Percentiles rank a stretch among this genome's conserved stretches.
These are phyloP conservation scores for Coemansia sp. DNA, from an alignment of 192 early-diverging fungal genomes.

Conservation along the genomic window DNA sequence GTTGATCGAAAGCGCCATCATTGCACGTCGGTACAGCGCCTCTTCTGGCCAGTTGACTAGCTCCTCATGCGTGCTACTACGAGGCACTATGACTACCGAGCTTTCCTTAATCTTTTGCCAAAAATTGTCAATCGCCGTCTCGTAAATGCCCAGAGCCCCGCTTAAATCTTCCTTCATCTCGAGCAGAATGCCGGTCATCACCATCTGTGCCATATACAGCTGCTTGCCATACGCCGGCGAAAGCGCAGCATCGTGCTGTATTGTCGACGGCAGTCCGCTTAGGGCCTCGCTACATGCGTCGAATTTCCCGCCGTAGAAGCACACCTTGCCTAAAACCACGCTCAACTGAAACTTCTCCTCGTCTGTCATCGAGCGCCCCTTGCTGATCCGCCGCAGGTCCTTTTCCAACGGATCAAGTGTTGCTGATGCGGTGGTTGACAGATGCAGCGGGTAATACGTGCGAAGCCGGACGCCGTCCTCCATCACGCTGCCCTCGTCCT, in stretches of 20 bases:
- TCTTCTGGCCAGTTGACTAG: constrained; percentile 66
- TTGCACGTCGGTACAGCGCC: constrained; percentile 62
- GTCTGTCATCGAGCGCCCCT: constrained; percentile 21
- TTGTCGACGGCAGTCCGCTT: constrained; percentile 22
- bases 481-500: constrained; percentile 18
- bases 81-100: constrained; percentile 42
- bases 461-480: constrained; percentile 1
- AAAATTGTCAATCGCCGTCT: constrained; percentile 44
- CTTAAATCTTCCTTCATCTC: constrained; percentile 42
- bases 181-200: constrained; percentile 54
- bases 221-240: constrained; percentile 61
- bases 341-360: constrained; percentile 39
- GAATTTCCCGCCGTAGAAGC: constrained; percentile 56
- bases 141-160: constrained; percentile 55
- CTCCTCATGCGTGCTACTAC: constrained; percentile 51
- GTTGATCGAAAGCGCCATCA: constrained; percentile 44
- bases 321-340: constrained; percentile 58
- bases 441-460: constrained; percentile 33
- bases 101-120: constrained; percentile 16
- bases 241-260: constrained; percentile 40
- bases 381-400: constrained; percentile 13
- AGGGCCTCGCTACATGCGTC: constrained; percentile 36
- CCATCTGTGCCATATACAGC: constrained; percentile 55
- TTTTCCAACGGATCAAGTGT: constrained; percentile 25
- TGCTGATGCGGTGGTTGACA: constrained; percentile 15